These are phyloP conservation scores for Psilocybe mexicana DNA, from an alignment of 1,284 basidiomycete species.

Conservation along the genomic window DNA sequence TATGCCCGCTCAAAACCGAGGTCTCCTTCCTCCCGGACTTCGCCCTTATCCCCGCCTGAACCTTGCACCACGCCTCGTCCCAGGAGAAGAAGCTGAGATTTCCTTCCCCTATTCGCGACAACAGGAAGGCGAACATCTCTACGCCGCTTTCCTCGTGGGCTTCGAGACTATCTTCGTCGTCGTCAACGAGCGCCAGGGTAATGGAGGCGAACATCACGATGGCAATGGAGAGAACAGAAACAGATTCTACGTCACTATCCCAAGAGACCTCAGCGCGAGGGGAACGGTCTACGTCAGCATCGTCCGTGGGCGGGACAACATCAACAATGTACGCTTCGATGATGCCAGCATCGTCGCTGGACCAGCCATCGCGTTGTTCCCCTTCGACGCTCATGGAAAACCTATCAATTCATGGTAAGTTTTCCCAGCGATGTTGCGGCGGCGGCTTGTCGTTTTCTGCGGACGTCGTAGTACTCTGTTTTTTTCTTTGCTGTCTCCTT, in stretches of 20 bases:
- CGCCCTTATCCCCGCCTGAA: conserved; percentile 17
- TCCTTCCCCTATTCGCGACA: conserved; percentile 18
- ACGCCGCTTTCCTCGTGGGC: conserved; percentile 41
- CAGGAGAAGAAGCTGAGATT: conserved; percentile 27
- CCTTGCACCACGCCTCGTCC: conserved; percentile 37
- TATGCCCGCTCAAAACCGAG: conserved; percentile 51
- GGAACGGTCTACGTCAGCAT: conserved; percentile 37
- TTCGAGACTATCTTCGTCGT: conserved; percentile 34
- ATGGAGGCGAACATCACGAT: neutral
- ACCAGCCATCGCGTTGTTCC: conserved; percentile 41
- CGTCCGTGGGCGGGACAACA: conserved; percentile 27
- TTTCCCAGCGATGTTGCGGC: neutral
- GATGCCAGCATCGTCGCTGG: conserved; percentile 48
- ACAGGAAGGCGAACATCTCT: conserved; percentile 22
- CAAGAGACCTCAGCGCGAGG: conserved; percentile 30
- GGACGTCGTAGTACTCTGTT: neutral
- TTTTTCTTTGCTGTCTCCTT: neutral
- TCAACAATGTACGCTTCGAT: conserved; percentile 26
- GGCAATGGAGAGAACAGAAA: conserved; percentile 1
- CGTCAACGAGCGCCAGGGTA: conserved; percentile 21
- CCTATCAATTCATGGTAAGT: neutral
- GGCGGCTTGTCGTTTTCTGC: neutral
- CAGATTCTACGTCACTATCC: conserved; percentile 28
- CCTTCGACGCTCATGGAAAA: conserved; percentile 26
- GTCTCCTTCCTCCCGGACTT: conserved; percentile 31